Conservation (phyloP, 768 basidiomycete species). For the Scleroderma bovista region DNA sequence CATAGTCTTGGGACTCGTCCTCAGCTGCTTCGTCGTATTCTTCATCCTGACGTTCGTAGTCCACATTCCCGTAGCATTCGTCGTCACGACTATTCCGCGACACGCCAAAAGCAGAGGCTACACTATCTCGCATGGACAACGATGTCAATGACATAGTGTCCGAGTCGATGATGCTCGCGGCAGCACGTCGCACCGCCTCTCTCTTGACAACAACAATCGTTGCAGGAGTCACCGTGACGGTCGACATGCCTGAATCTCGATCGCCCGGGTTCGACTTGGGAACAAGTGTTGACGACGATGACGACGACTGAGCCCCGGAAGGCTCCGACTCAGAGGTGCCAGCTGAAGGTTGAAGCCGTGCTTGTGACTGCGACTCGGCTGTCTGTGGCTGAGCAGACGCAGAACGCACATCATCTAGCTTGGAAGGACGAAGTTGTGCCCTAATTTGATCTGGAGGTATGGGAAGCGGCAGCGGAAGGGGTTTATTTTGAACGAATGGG, state of each 20-base stretch:
- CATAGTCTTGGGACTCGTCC: constrained; percentile 3
- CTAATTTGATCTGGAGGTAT: constrained; percentile 24
- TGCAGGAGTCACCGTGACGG: constrained; percentile 37
- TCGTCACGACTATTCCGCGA: background rate
- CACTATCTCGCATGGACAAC: constrained; percentile 10
- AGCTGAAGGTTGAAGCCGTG: constrained; percentile 3
- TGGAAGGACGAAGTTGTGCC: constrained; percentile 24
- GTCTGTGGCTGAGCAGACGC: constrained; percentile 9
- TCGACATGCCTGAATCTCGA: constrained; percentile 33
- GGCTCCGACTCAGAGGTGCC: constrained; percentile 4
- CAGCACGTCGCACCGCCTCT: constrained; percentile 44
- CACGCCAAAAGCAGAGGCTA: constrained; percentile 8
- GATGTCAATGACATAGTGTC: constrained; percentile 17
- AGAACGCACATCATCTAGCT: constrained; percentile 16
- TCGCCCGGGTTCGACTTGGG: constrained; percentile 12
- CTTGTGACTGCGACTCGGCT: constrained; percentile 3
- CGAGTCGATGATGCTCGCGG: constrained; percentile 45
- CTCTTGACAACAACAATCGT: constrained; percentile 43
- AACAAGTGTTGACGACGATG: constrained; percentile 18
- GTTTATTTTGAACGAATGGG: constrained; percentile 17
- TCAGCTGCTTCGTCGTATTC: constrained; percentile 10
- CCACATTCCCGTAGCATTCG: constrained; percentile 1
- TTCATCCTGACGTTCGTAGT: background rate
- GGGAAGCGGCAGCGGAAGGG: constrained; percentile 21
- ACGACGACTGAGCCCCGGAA: constrained; percentile 9